Conservation (phyloP, 768 basidiomycete genomes). For the Pilatotrama ljubarskyi region DNA sequence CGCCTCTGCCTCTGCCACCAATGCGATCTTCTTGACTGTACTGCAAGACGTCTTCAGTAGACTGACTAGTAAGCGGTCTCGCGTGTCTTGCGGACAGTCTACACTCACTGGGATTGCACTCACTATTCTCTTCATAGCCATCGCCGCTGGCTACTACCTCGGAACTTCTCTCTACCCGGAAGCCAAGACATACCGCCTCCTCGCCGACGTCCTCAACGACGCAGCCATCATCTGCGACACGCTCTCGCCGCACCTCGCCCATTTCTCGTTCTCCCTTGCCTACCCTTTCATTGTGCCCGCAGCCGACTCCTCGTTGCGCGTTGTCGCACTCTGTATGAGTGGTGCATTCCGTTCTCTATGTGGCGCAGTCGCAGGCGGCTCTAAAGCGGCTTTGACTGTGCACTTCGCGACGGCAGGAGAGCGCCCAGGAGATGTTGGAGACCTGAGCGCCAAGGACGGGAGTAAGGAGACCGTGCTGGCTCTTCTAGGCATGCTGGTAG, state of each 20-base stretch:
- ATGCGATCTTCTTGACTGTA: constrained; percentile 65
- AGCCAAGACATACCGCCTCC: constrained; percentile 66
- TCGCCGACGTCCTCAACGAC: constrained; percentile 70
- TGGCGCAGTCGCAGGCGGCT: constrained; percentile 64
- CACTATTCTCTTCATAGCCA: constrained; percentile 43
- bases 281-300: constrained; percentile 36
- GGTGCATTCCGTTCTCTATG: constrained; percentile 61
- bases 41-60: constrained; percentile 65
- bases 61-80: constrained; percentile 52
- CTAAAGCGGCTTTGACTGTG: constrained; percentile 66
- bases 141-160: constrained; percentile 58
- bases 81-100: neutral
- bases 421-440: constrained; percentile 64
- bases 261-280: constrained; percentile 29
- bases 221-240: constrained; percentile 58
- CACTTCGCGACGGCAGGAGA: constrained; percentile 58
- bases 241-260: constrained; percentile 54
- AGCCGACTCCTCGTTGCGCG: constrained; percentile 41
- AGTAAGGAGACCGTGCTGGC: constrained; percentile 73
- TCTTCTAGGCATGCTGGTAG: constrained; percentile 65
- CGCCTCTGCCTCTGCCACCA: constrained; percentile 61
- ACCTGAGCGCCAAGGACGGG: constrained; percentile 70
- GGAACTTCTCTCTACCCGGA: constrained; percentile 69
- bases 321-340: constrained; percentile 55
- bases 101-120: too few relatives aligned